Percentiles rank a stretch among this genome's conserved stretches.
Conservation (phyloP, 768 basidiomycete species). For the Termitomyces sp. region DNA sequence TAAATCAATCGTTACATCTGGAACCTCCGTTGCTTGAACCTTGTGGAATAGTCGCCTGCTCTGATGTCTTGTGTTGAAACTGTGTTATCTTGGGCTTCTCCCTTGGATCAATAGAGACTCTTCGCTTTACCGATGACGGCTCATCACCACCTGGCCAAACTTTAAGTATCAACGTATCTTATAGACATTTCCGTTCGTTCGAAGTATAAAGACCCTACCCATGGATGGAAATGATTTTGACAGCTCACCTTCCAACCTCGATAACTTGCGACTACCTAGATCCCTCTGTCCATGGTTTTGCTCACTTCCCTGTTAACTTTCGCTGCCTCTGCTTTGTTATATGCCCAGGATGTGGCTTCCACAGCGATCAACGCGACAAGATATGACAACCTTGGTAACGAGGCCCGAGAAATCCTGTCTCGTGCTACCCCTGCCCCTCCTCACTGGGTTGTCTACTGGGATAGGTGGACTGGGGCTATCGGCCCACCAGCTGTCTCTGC, state of each 20-base stretch:
- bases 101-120: not conserved
- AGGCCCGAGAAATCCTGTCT: constrained; percentile 29
- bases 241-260: not conserved
- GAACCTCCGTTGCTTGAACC: not conserved
- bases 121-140: not conserved
- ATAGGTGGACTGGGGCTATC: constrained; percentile 39
- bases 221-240: not conserved
- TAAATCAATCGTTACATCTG: not conserved
- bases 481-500: constrained; percentile 46
- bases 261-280: not conserved
- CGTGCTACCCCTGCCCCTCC: constrained; percentile 44
- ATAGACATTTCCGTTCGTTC: not conserved
- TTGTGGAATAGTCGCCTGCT: constrained; percentile 1
- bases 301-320: constrained; percentile 14
- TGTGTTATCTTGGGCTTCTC: not conserved
- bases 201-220: constrained; percentile 6
- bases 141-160: constrained; percentile 6
- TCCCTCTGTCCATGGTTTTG: constrained; percentile 10
- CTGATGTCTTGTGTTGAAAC: not conserved
- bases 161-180: not conserved
- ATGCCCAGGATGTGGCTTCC: constrained; percentile 11
- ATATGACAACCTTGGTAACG: constrained; percentile 25
- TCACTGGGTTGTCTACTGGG: constrained; percentile 44
- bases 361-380: constrained; percentile 16
- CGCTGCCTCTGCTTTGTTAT: constrained; percentile 14